Base-by-base conservation (phyloP, 306 rosid genomes). In the Prunus dulcis region DNA sequence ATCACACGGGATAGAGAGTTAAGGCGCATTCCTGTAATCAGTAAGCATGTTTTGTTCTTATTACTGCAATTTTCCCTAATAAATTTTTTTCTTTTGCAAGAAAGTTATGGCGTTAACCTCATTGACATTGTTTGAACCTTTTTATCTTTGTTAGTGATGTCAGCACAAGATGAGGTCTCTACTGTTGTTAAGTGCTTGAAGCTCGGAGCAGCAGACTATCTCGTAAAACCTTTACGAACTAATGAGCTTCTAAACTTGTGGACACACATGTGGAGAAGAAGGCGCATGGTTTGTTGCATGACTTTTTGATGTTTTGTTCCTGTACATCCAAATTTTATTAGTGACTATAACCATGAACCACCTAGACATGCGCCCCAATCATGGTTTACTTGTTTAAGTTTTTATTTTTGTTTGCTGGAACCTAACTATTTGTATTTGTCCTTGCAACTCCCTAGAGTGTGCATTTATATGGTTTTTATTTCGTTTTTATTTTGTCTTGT, bases 251-350 rank as follows among this genome's bases (percentile, higher is more conserved):
- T 96, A 71, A 96, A 91, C 82, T 86, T 96, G 91, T 92, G 98
- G 99, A 96, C 93, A 3, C 99, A 96, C 88, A 82, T 92, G 99
- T 96, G 99, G 99, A 88, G 98, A 85, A 88, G 99, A 87, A 89
- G 99, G 83, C 96, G 81, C 88, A 91, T 88, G 99, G 99, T 95
- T 85, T 82, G 93, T 84, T 70, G 62, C 73, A 47, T 76, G 30
- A 67, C 79, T 38, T 80, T 80, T 60, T 78, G 66, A 77, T 77
- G 30, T 51, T 45, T 62, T 72, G 43, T 38, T 38, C 43, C 43
- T 38, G 43, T 38, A 38, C 43, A 6, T 38, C 43, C 43, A 38
- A 38, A 51, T 0, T 51, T 1, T 2, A 51, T 51, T 51, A 38
- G 43, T 17, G 9, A 51, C 20, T 51, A 51, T 51, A 51, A 38